Conservation (phyloP, 1,139 yeast species). For the Diutina ranongensis region DNA sequence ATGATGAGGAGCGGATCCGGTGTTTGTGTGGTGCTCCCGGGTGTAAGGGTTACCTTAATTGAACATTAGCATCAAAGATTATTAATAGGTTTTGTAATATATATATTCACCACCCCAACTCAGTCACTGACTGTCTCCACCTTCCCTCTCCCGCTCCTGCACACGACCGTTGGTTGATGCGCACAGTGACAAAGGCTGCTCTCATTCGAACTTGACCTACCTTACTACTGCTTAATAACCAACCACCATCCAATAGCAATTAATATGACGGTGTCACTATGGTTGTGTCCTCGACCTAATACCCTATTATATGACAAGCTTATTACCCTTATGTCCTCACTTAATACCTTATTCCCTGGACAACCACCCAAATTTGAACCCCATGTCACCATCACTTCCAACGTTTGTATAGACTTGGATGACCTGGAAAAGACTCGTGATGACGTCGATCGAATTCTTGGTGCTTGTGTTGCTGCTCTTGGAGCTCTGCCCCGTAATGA, state of each 20-base stretch:
- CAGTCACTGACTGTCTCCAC: neutral
- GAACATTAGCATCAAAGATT: neutral
- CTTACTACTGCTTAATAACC: no score
- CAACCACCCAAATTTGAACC: slow-evolving; percentile 60
- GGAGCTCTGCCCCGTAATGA: neutral
- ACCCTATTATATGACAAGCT: slow-evolving; percentile 47
- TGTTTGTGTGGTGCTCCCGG: slow-evolving; percentile 93
- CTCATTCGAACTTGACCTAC: neutral
- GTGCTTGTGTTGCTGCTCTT: slow-evolving; percentile 41
- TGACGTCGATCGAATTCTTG: slow-evolving; percentile 46
- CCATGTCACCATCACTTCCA: slow-evolving; percentile 64
- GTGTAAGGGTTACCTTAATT: slow-evolving; percentile 87
- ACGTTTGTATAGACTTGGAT: slow-evolving; percentile 32
- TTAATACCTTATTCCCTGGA: slow-evolving; percentile 61
- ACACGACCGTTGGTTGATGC: no score
- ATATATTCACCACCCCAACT: neutral
- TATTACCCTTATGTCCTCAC: slow-evolving; percentile 47
- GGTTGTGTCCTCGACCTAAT: slow-evolving; percentile 63
- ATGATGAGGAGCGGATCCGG: slow-evolving; percentile 80
- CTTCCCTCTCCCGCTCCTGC: neutral
- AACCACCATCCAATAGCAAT: neutral
- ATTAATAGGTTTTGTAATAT: no score
- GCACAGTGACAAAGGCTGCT: no score
- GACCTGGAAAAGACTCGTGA: slow-evolving; percentile 23
- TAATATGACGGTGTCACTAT: slow-evolving; percentile 38